These are phyloP conservation scores for Hyphopichia homilentoma DNA, from an alignment of 805 yeast species.

Conservation along the genomic window DNA sequence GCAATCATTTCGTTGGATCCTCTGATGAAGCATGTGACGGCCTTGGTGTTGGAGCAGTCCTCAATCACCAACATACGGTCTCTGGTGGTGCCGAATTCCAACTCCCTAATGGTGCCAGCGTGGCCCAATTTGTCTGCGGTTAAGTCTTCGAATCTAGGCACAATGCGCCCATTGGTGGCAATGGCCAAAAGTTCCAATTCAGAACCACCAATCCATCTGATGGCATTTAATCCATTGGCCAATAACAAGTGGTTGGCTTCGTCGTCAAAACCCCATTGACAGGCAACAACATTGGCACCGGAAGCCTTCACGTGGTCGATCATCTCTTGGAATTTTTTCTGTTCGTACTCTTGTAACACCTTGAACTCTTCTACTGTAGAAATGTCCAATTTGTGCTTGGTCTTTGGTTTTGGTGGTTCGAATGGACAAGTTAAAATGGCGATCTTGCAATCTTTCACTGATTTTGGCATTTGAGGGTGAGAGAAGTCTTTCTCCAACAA, in stretches of 20 bases:
- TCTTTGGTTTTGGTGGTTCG: constrained; percentile 99
- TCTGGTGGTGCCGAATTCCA: constrained; percentile 93
- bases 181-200: constrained; percentile 94
- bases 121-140: constrained; percentile 76
- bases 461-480: constrained; percentile 96
- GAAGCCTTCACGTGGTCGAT: constrained; percentile 77
- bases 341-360: constrained; percentile 88
- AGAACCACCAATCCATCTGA: constrained; percentile 99
- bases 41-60: constrained; percentile 79
- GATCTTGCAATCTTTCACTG: constrained; percentile 71
- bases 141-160: constrained; percentile 94
- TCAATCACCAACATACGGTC: constrained; percentile 95
- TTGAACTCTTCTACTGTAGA: constrained; percentile 91
- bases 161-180: constrained; percentile 96
- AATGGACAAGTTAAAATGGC: constrained; percentile 98
- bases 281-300: constrained; percentile 94
- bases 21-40: constrained; percentile 89
- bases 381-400: constrained; percentile 94
- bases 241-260: constrained; percentile 93
- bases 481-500: constrained; percentile 94
- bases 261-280: constrained; percentile 99
- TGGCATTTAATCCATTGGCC: constrained; percentile 88
- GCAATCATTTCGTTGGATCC: constrained; percentile 98
- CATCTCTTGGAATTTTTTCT: constrained; percentile 87
- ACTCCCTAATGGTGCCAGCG: constrained; percentile 81